Conservation (phyloP, 2,329 filamentous ascomycete species). For the Pseudogymnoascus pannorum region DNA sequence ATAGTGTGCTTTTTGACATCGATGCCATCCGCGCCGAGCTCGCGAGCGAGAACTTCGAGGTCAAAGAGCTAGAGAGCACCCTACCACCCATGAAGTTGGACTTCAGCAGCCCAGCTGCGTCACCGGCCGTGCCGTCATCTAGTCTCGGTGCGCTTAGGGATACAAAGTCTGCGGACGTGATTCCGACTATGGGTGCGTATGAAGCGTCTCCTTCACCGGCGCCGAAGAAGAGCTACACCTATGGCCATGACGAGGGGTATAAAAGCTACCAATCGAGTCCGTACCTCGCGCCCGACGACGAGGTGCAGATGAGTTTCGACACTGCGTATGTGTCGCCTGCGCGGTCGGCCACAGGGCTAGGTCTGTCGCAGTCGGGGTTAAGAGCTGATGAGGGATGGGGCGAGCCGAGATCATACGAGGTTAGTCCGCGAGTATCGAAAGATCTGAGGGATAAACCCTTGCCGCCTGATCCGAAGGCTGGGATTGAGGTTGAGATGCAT, state of each 20-base stretch:
- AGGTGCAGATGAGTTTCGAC: constrained; percentile 67
- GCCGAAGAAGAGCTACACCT: constrained; percentile 12
- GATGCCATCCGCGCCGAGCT: constrained; percentile 88
- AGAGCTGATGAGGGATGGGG: not conserved
- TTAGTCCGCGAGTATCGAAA: constrained; percentile 7
- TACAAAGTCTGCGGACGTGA: constrained; percentile 16
- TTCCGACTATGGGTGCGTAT: constrained; percentile 9
- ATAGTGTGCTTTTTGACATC: constrained; percentile 78
- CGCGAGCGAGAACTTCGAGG: constrained; percentile 47
- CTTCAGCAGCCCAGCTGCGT: constrained; percentile 28
- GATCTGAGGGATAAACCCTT: constrained; percentile 19
- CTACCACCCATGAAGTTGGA: constrained; percentile 84
- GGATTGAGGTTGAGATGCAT: constrained; percentile 20
- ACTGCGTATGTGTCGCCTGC: constrained; percentile 44
- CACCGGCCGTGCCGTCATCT: constrained; percentile 15
- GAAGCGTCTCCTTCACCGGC: constrained; percentile 8
- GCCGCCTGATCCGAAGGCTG: constrained; percentile 15
- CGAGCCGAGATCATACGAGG: not conserved
- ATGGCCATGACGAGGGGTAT: constrained; percentile 9
- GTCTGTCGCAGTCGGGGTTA: not conserved
- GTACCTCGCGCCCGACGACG: constrained; percentile 35
- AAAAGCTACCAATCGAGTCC: constrained; percentile 8
- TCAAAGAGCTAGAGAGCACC: constrained; percentile 80
- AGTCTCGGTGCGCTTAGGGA: not conserved
- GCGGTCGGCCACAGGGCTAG: not conserved